Percentiles rank a stretch among this genome's conserved stretches.
Evolutionary conservation across 2,329 filamentous ascomycete species (phyloP).

Genomic region (Verticillium albo-atrum): DNA sequence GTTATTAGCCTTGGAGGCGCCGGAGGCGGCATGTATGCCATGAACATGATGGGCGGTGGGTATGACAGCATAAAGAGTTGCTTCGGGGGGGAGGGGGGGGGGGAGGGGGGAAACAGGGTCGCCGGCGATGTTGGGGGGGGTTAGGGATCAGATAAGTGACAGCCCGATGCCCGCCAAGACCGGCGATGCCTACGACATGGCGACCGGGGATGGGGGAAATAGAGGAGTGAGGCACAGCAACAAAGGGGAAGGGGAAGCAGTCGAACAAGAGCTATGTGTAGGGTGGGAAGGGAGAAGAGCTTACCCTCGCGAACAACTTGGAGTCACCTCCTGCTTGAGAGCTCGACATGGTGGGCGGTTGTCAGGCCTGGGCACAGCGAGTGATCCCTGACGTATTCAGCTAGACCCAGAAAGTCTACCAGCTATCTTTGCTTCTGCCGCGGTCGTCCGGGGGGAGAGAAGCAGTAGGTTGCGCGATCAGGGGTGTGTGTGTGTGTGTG

Average conservation of each 20-base stretch:
- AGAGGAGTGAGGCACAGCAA: neutral
- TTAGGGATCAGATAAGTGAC: neutral
- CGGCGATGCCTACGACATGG: neutral
- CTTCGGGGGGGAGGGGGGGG: neutral
- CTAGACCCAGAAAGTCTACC: neutral
- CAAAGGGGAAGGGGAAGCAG: neutral
- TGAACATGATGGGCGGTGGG: constrained; percentile 40
- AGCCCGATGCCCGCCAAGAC: neutral
- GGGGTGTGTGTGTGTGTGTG: constrained; percentile 7
- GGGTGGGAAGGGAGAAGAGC: constrained; percentile 19
- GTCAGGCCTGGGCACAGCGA: neutral
- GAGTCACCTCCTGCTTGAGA: constrained; percentile 79
- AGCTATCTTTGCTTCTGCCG: neutral
- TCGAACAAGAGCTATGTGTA: constrained; percentile 1
- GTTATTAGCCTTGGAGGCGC: constrained; percentile 46
- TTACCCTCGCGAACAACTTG: constrained; percentile 97
- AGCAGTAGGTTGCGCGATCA: neutral
- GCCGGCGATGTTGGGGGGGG: neutral
- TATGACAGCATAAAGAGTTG: neutral
- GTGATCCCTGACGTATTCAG: neutral
- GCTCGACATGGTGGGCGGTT: constrained; percentile 43
- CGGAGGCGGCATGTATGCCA: constrained; percentile 46
- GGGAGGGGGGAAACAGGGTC: neutral
- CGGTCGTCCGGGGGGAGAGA: neutral
- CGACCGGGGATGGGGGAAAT: neutral